Evolutionary conservation across 768 basidiomycete species (phyloP).

Genomic region (Xerocomellus chrysenteron): DNA sequence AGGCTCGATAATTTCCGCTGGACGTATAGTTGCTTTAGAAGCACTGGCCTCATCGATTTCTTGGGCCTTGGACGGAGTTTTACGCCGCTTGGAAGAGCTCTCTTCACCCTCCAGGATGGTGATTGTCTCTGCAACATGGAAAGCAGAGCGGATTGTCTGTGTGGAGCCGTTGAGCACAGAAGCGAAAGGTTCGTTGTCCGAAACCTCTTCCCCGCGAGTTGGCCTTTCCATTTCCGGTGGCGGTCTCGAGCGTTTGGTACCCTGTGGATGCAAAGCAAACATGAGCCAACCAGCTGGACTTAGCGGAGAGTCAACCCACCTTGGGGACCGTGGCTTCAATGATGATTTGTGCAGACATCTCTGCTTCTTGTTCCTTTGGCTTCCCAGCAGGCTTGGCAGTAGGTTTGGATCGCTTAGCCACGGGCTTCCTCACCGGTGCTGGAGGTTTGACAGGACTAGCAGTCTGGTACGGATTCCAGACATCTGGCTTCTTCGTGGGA

Average conservation of each 20-base stretch:
- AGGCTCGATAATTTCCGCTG: constrained; percentile 43
- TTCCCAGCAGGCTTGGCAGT: constrained; percentile 36
- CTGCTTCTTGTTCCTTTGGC: constrained; percentile 28
- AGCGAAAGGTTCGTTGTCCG: constrained; percentile 10
- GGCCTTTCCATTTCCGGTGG: constrained; percentile 53
- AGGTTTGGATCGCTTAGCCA: constrained; percentile 38
- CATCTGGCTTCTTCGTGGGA: constrained; percentile 60
- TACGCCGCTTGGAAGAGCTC: constrained; percentile 47
- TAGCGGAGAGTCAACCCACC: constrained; percentile 37
- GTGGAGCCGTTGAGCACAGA: constrained; percentile 17
- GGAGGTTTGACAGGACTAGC: constrained; percentile 62
- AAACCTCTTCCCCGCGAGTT: constrained; percentile 3
- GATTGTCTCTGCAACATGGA: constrained; percentile 34
- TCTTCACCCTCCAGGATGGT: constrained; percentile 40
- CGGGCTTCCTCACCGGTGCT: constrained; percentile 41
- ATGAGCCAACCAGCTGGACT: constrained; percentile 7
- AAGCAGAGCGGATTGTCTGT: background rate
- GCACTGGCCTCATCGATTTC: constrained; percentile 36
- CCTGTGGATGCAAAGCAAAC: constrained; percentile 40
- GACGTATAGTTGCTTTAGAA: constrained; percentile 21
- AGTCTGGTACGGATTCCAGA: constrained; percentile 77
- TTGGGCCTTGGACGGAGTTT: constrained; percentile 34
- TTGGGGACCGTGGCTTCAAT: constrained; percentile 79
- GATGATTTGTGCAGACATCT: constrained; percentile 59
- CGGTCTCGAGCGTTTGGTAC: constrained; percentile 75